phyloP scores from a whole-genome alignment of 768 basidiomycete species.

The Boletus sensibilis region DNA sequence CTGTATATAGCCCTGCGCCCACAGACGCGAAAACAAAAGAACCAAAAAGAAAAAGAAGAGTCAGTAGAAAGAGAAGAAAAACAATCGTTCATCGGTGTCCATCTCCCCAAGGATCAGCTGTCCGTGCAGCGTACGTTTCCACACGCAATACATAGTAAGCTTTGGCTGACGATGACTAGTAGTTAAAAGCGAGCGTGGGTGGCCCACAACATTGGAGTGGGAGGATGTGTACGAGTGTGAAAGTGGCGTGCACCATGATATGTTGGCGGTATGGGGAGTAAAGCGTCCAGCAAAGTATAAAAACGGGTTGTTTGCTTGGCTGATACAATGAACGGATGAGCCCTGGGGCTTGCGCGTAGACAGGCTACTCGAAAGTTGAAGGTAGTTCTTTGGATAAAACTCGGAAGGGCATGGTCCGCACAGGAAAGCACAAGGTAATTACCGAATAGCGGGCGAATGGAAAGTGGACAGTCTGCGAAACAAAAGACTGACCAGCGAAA shows the following conservation, averaged over 20 bases:
- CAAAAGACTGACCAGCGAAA: slow-evolving; percentile 23
- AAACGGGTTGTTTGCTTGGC: slow-evolving; percentile 17
- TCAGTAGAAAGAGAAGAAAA: slow-evolving; percentile 10
- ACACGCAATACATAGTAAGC: slow-evolving; percentile 24
- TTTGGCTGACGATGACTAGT: slow-evolving; percentile 10
- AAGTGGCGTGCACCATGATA: slow-evolving; percentile 9
- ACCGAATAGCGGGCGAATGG: slow-evolving; percentile 29
- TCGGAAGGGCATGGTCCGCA: slow-evolving; percentile 21
- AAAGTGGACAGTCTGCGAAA: slow-evolving; percentile 26
- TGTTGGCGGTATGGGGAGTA: slow-evolving; percentile 17
- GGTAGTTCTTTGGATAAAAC: slow-evolving; percentile 14
- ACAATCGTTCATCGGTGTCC: slow-evolving; percentile 26
- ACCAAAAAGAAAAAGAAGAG: slow-evolving; percentile 15
- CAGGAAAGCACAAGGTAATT: slow-evolving; percentile 27
- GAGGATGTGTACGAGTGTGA: background rate
- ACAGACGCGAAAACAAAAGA: slow-evolving; percentile 18
- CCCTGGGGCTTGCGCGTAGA: slow-evolving; percentile 17
- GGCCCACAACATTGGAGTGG: slow-evolving; percentile 3
- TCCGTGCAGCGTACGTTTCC: slow-evolving; percentile 30
- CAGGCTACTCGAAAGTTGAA: slow-evolving; percentile 22
- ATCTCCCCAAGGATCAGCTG: slow-evolving; percentile 18
- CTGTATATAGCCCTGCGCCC: slow-evolving; percentile 29
- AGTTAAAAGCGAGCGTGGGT: slow-evolving; percentile 24
- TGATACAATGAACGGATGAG: slow-evolving; percentile 30
- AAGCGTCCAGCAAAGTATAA: slow-evolving; percentile 26